phyloP scores from a whole-genome alignment of 2,329 filamentous ascomycete genomes.

The Diplodia corticola region DNA sequence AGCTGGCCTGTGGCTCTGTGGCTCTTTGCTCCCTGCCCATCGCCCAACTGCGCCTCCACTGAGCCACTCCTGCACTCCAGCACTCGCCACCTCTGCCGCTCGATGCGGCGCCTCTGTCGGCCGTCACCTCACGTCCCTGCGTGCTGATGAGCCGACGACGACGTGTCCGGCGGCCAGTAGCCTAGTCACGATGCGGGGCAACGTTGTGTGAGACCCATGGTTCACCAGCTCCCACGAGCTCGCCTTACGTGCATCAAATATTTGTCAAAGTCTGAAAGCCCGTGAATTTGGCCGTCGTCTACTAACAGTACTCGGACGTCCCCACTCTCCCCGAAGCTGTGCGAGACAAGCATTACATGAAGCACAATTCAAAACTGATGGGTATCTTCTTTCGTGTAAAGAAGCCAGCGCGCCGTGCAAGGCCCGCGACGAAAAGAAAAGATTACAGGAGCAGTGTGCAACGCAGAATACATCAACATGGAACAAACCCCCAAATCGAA shows the following conservation, averaged over 20 bases:
- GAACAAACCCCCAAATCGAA: constrained; percentile 6
- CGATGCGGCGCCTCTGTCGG: neutral
- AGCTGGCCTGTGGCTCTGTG: constrained; percentile 19
- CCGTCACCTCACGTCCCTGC: neutral
- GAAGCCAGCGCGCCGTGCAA: constrained; percentile 5
- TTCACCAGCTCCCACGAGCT: neutral
- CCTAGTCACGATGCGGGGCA: constrained; percentile 1
- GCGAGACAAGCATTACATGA: constrained; percentile 10
- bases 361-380: constrained; percentile 4
- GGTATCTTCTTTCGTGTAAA: constrained; percentile 21
- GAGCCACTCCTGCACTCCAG: neutral
- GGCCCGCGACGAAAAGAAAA: constrained; percentile 1
- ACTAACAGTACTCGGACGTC: constrained; percentile 14
- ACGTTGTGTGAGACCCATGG: constrained; percentile 14
- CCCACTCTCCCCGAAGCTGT: neutral
- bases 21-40: constrained; percentile 12
- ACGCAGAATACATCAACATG: constrained; percentile 11
- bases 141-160: neutral
- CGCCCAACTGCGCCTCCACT: neutral
- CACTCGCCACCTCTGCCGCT: neutral
- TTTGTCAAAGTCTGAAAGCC: constrained; percentile 9
- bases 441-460: constrained; percentile 10
- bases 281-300: neutral
- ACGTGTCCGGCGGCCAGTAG: neutral
- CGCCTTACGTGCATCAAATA: constrained; percentile 7